These are phyloP conservation scores for Rhytidiadelphus loreus DNA, from an alignment of 225 moss, liverwort and hornwort species.

Conservation along the genomic window DNA sequence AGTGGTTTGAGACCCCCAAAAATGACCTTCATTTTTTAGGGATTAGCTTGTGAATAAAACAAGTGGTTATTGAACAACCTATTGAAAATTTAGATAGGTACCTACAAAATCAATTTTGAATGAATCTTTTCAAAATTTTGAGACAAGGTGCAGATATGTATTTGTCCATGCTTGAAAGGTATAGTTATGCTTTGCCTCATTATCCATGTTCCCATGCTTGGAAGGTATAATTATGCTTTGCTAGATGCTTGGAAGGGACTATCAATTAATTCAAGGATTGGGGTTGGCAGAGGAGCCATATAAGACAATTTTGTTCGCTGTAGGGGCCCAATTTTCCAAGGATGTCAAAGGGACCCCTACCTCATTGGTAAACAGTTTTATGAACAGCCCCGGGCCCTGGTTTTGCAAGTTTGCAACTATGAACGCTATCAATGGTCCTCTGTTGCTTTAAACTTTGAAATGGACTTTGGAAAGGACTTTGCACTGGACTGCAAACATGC, in stretches of 20 bases:
- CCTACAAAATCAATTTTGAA: background rate
- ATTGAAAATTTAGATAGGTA: background rate
- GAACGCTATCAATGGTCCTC: background rate
- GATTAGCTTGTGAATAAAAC: too few species aligned
- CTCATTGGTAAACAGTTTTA: too few species aligned
- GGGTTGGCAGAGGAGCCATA: too few species aligned
- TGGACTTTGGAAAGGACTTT: background rate
- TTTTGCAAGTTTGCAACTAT: background rate
- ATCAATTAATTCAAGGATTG: background rate
- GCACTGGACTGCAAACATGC: background rate
- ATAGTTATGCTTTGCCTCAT: too few species aligned
- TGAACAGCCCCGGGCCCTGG: too few species aligned
- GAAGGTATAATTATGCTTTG: background rate
- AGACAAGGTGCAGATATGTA: too few species aligned
- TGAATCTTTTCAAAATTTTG: too few species aligned
- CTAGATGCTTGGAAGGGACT: background rate
- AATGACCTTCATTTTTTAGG: too few species aligned
- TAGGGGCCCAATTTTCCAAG: background rate
- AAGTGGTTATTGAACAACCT: background rate
- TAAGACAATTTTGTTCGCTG: background rate
- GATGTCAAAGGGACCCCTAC: too few species aligned
- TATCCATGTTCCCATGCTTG: too few species aligned
- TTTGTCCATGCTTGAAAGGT: too few species aligned
- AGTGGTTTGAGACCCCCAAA: too few species aligned
- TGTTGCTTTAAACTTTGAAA: background rate